These are phyloP conservation scores for Aaosphaeria pasadenensis DNA, from an alignment of 2,329 filamentous ascomycete genomes.

Conservation along the genomic window DNA sequence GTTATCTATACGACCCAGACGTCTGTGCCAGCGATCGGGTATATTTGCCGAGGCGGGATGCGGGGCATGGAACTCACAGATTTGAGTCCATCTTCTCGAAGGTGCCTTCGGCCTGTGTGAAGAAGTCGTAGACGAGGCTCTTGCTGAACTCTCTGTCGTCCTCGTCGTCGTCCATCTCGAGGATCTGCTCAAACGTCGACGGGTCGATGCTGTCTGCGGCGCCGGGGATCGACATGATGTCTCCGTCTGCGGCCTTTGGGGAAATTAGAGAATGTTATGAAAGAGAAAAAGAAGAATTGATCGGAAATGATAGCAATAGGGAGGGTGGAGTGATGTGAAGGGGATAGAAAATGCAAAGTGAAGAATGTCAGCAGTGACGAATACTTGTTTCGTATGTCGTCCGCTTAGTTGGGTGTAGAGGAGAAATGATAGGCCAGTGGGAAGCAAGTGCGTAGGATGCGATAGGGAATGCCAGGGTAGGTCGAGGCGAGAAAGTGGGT, in stretches of 20 bases:
- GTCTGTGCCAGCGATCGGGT: background rate
- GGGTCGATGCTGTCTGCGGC: constrained; percentile 76
- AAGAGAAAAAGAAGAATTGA: background rate
- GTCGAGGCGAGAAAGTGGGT: background rate
- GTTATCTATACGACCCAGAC: constrained; percentile 8
- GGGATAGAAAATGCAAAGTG: background rate
- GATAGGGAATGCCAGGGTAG: background rate
- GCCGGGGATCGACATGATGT: constrained; percentile 51
- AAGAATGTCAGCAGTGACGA: no score
- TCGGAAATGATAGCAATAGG: constrained; percentile 1
- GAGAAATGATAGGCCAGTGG: background rate
- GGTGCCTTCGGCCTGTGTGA: constrained; percentile 83
- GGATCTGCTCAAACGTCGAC: constrained; percentile 85
- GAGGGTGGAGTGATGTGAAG: background rate
- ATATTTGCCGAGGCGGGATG: background rate
- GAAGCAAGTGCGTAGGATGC: background rate
- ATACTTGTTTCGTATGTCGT: no score
- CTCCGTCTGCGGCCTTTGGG: constrained; percentile 23
- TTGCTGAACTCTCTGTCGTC: constrained; percentile 82
- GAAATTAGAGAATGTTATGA: constrained; percentile 5
- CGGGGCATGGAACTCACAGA: constrained; percentile 64
- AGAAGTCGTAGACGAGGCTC: constrained; percentile 88
- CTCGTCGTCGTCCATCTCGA: constrained; percentile 96
- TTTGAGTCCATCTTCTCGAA: constrained; percentile 80
- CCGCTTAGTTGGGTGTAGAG: background rate